A percentile compares a stretch with the other conserved stretches of the same genome.
Evolutionary conservation across 495 filamentous ascomycete species (phyloP).

Genomic region (Talaromyces thailandensis): DNA sequence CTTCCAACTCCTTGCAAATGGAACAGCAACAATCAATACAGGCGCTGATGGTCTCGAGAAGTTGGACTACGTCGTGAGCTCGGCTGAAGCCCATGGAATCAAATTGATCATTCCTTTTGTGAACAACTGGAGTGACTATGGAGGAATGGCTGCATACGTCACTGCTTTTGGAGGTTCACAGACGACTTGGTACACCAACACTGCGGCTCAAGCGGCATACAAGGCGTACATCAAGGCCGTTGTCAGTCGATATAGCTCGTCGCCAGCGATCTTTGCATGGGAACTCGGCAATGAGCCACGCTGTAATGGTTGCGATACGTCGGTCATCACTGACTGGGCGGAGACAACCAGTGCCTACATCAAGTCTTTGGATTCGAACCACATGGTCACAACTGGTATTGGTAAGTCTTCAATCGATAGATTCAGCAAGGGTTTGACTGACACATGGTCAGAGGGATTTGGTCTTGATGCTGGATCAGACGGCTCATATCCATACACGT

Average conservation of each 20-base stretch:
- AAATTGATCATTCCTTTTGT: conserved; percentile 46
- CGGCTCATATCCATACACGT: conserved; percentile 46
- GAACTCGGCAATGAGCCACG: conserved; percentile 60
- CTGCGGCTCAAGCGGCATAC: conserved; percentile 45
- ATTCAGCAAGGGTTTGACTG: neutral
- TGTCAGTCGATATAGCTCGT: conserved; percentile 46
- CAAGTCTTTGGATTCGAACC: conserved; percentile 47
- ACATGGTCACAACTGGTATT: conserved; percentile 56
- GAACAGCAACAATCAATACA: conserved; percentile 49
- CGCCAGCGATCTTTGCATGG: conserved; percentile 55
- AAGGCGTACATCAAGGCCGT: conserved; percentile 51
- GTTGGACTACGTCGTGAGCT: conserved; percentile 51
- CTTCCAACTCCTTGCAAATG: conserved; percentile 44
- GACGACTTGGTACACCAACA: conserved; percentile 44
- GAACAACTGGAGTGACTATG: conserved; percentile 50
- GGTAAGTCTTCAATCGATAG: conserved; percentile 9
- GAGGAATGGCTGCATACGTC: conserved; percentile 54
- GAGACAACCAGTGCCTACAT: conserved; percentile 48
- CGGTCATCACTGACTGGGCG: conserved; percentile 50
- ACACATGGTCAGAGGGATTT: conserved; percentile 3
- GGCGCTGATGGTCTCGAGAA: conserved; percentile 48
- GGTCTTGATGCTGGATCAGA: conserved; percentile 33
- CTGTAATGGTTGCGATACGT: conserved; percentile 49
- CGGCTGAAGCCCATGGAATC: conserved; percentile 42
- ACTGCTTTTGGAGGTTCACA: conserved; percentile 42